Base-by-base conservation (phyloP, 352 stramenopile species). In the Aphanomyces astaci region DNA sequence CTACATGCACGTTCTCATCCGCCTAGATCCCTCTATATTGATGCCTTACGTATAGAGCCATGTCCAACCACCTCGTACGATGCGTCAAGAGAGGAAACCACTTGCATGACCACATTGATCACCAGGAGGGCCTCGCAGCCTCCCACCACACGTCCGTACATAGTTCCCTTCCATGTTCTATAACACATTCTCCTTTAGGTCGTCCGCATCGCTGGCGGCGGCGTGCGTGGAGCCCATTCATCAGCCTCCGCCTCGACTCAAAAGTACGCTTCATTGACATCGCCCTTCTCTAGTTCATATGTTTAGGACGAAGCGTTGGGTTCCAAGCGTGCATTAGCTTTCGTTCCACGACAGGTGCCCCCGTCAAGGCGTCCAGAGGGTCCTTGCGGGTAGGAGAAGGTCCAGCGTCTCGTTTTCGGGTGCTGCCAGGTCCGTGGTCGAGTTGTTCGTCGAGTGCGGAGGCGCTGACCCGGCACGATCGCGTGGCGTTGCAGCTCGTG, bases 1-100 rank as follows among this genome's bases (percentile, higher is more conserved):
- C 33, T 68, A 68, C 32, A 59, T 68, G 62, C 59, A 59, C 7
- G 31, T 64, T 24, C n/a, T 56, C 49, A 15, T 56, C 7, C 24
- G 19, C 28, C n/a, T 11, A 64, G 19, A 25, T 7, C 13, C 13
- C 11, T 30, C 7, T 53, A 10, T 28, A 15, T 7, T 51, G 7
- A 30, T 54, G 13, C 19, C 7, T 22, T 31, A 5, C 30, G 25
- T 15, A 19, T 33, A 54, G 56, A 24, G 15, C n/a, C 56, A 64
- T 64, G 43, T 64, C 56, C 13, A 32, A 59, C 27, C 25, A 59
- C 25, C 51, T 59, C 30, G n/a, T 59, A 25, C 25, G 30, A 9
- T 22, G 51, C 25, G 30, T 59, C 30, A 59, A 59, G 30, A 19
- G 27, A 15, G 51, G 51, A 4, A 59, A 59, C n/a, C 11, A 32